Conservation (phyloP, 176 grass and related monocot species). For the Paspalum vaginatum region DNA sequence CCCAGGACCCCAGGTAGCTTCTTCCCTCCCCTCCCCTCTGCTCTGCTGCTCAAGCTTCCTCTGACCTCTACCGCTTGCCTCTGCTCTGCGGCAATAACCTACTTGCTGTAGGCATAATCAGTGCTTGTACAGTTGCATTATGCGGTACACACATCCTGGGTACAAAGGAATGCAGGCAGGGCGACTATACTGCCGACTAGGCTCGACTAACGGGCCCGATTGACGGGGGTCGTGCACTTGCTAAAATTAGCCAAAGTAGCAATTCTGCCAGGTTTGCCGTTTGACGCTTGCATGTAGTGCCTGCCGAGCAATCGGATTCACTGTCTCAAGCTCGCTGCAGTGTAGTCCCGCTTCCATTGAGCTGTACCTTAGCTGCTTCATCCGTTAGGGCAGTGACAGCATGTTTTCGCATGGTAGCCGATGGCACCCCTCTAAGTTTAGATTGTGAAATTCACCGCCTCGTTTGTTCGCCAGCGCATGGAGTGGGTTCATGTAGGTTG, state of each 20-base stretch:
- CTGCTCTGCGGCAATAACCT: too few relatives aligned
- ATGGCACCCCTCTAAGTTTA: not conserved
- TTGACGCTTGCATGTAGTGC: not conserved
- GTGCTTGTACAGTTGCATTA: too few relatives aligned
- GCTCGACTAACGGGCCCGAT: too few relatives aligned
- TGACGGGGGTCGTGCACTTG: not conserved
- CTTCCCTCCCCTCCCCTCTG: too few relatives aligned
- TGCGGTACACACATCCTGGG: too few relatives aligned
- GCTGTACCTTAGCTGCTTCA: not conserved
- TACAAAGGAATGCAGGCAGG: too few relatives aligned
- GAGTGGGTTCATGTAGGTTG: not conserved
- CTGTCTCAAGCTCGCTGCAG: not conserved
- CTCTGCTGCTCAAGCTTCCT: too few relatives aligned
- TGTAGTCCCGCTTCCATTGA: not conserved
- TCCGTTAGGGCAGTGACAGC: not conserved
- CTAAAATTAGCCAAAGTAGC: constrained; percentile 1
- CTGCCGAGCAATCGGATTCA: not conserved
- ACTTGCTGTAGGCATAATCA: too few relatives aligned
- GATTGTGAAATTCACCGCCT: not conserved
- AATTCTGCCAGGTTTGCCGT: not conserved
- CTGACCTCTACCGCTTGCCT: too few relatives aligned
- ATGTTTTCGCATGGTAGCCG: not conserved
- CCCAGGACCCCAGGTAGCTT: too few relatives aligned
- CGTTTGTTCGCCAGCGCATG: not conserved
- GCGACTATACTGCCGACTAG: too few relatives aligned